Evolutionary conservation across 108 stramenopile species (phyloP).

Genomic region (Asterionellopsis glacialis): DNA sequence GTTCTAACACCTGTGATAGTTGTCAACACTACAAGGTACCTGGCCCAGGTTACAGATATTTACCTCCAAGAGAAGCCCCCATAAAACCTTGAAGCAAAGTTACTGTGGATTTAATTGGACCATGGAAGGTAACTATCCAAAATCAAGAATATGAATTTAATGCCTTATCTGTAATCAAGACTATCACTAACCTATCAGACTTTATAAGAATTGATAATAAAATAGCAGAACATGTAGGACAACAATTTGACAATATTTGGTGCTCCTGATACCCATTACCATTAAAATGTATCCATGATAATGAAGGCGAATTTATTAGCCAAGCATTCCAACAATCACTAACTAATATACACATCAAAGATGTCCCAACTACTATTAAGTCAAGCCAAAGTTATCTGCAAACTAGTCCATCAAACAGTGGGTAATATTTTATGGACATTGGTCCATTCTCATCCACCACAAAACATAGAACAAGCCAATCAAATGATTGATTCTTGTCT

Average conservation of each 20-base stretch:
- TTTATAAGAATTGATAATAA: slow-evolving; percentile 13
- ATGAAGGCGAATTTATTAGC: slow-evolving; percentile 48
- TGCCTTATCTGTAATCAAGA: slow-evolving; percentile 42
- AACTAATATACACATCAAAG: slow-evolving; percentile 7
- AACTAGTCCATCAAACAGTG: slow-evolving; percentile 36
- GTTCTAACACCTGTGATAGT: slow-evolving; percentile 7
- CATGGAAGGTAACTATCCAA: slow-evolving; percentile 18
- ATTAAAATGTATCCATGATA: slow-evolving; percentile 20
- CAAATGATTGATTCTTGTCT: slow-evolving; percentile 23
- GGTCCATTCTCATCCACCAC: slow-evolving; percentile 15
- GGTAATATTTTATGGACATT: slow-evolving; percentile 25
- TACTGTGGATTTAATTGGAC: slow-evolving; percentile 22
- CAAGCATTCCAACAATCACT: slow-evolving; percentile 23
- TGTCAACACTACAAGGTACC: slow-evolving; percentile 22
- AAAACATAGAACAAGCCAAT: slow-evolving; percentile 5
- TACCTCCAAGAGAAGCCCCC: slow-evolving; percentile 12
- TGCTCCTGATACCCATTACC: slow-evolving; percentile 39
- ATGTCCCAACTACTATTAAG: slow-evolving; percentile 18
- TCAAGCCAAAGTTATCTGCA: slow-evolving; percentile 33
- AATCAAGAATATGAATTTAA: slow-evolving; percentile 13
- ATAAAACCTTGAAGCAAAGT: too few relatives aligned
- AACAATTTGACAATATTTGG: too few relatives aligned
- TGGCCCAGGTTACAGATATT: slow-evolving; percentile 13
- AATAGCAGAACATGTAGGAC: slow-evolving; percentile 3
- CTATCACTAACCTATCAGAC: slow-evolving; percentile 47